These are phyloP conservation scores for Luzula sylvatica DNA, from an alignment of 176 grass and related monocot species.

Conservation along the genomic window DNA sequence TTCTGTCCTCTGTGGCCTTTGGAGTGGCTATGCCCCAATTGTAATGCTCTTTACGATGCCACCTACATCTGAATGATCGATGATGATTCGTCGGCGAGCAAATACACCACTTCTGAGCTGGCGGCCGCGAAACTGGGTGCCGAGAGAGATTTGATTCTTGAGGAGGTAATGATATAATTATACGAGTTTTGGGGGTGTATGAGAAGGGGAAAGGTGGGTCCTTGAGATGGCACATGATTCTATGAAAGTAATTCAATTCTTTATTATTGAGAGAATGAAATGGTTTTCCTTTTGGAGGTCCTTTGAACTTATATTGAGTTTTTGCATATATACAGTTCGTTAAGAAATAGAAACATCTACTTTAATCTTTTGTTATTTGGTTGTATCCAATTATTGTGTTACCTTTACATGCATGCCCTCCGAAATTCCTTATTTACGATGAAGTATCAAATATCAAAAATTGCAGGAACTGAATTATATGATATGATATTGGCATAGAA, in stretches of 20 bases:
- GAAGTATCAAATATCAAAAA: no score
- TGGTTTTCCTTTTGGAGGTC: not conserved
- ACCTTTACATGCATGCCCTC: not conserved
- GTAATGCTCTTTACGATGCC: slow-evolving; percentile 33
- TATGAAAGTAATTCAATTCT: not conserved
- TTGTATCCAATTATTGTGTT: not conserved
- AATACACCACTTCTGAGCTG: slow-evolving; percentile 9
- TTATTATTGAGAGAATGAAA: slow-evolving; percentile 7
- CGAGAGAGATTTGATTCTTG: not conserved
- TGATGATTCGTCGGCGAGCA: slow-evolving; percentile 45
- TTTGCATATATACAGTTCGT: not conserved
- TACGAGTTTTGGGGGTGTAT: not conserved
- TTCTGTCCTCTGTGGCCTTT: no score
- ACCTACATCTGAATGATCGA: slow-evolving; percentile 61
- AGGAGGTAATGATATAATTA: not conserved
- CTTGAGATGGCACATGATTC: slow-evolving; percentile 14
- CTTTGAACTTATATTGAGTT: not conserved
- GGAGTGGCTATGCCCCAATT: not conserved
- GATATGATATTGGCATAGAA: no score
- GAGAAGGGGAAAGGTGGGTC: not conserved
- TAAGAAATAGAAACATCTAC: slow-evolving; percentile 7
- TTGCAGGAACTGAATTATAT: no score
- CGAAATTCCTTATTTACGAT: no score
- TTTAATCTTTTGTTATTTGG: not conserved
- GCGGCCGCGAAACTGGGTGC: not conserved